Base-by-base conservation (phyloP, 148 eudicot species). In the Cornus florida region DNA sequence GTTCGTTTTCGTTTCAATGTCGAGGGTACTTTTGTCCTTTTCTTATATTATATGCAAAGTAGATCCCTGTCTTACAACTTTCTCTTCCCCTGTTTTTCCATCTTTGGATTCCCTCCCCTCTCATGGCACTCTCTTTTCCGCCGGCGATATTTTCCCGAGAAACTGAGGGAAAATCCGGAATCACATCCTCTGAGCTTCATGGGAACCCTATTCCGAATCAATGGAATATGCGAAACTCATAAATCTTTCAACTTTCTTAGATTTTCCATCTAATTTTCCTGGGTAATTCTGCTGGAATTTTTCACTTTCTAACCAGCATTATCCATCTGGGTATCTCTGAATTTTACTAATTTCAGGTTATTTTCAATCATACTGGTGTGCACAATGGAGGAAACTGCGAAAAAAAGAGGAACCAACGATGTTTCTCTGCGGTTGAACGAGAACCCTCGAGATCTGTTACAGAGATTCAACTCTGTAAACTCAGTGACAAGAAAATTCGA, bases 1-100 rank as follows among this genome's bases (percentile, higher is more conserved):
- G 19, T 38, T 62, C 59, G 17, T 46, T 48, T 16, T 24, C 48
- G 38, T 50, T 33, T 72, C 71, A 12, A 3, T 67, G 5, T 59
- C 20, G 57, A 43, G 75, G 74, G 31, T 31, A 72, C 3, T 72
- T 48, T 43, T 28, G 77, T 76, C 75, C 66, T 71, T 83, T 78
- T 28, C 31, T 56, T 39, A 7, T 4, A 57, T 14, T 20, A n/a
- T 62, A 6, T 0, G 9, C 7, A 70, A 17, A 70, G 8, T 38
- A 41, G 5, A 41, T 14, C 20, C 73, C 7, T 41, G 31, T 20
- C 23, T 62, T 62, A 0, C 19, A 0, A 17, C 24, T 62, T 62
- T 8, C 24, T n/a, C 22, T 56, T 38, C 65, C 67, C 67, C 20
- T 17, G 48, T 72, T 74, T 59, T 50, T 64, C 46, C 38, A 6